Evolutionary conservation across 192 early-diverging fungal genomes (phyloP).

Genomic region (Gamsiella multidivaricata): DNA sequence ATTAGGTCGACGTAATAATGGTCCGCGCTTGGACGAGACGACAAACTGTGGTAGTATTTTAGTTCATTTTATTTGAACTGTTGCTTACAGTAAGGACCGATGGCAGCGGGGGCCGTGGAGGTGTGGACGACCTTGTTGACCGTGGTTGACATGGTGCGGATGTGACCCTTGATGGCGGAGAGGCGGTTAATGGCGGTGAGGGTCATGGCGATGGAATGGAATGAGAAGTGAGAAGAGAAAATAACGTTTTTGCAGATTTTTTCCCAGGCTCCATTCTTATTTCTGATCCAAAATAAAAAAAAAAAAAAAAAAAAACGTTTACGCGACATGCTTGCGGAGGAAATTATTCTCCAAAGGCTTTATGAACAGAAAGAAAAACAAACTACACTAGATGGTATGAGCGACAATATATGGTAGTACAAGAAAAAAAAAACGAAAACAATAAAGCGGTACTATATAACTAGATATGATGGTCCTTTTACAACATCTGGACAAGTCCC

Average conservation of each 20-base stretch:
- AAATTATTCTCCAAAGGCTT: too few relatives aligned
- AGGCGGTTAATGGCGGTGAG: conserved; percentile 50
- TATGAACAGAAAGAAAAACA: too few relatives aligned
- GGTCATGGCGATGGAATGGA: conserved; percentile 22
- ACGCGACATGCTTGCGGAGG: too few relatives aligned
- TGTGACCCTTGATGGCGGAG: conserved; percentile 50
- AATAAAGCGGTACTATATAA: not conserved
- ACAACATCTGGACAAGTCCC: conserved; percentile 34
- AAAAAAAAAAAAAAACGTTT: not conserved
- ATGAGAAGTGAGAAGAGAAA: conserved; percentile 15
- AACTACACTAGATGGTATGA: too few relatives aligned
- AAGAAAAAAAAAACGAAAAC: not conserved
- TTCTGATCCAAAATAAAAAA: not conserved
- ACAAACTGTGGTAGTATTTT: not conserved
- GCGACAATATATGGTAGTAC: not conserved
- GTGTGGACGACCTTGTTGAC: conserved; percentile 63
- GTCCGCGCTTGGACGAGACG: too few relatives aligned
- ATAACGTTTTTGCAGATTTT: not conserved
- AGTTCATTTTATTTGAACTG: not conserved
- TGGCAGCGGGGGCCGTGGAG: conserved; percentile 72
- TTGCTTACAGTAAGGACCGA: conserved; percentile 81
- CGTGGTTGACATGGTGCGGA: conserved; percentile 24
- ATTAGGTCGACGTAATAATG: too few relatives aligned
- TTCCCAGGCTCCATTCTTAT: not conserved
- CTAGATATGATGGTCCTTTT: not conserved